Evolutionary conservation across 257 asterid genomes (phyloP).

Genomic region (Orobanche coerulescens): DNA sequence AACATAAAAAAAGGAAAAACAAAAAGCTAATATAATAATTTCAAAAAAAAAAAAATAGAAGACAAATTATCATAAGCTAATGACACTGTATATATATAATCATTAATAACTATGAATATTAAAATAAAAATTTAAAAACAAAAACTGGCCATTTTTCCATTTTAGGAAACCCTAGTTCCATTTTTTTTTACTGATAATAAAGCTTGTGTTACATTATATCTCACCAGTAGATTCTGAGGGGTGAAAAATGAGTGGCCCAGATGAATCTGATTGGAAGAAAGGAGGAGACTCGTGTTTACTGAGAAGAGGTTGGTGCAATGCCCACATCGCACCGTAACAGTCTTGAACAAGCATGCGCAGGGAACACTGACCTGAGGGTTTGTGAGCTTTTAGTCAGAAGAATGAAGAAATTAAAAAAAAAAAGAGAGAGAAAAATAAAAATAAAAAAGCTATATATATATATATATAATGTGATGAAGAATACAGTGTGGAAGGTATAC

Average conservation of each 20-base stretch:
- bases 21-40: too few relatives aligned
- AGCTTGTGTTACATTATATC: neutral
- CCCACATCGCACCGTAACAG: slow-evolving; percentile 91
- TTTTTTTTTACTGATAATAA: neutral
- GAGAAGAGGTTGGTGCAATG: slow-evolving; percentile 94
- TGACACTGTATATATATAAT: too few relatives aligned
- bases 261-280: slow-evolving; percentile 59
- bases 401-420: too few relatives aligned
- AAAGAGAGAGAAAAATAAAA: too few relatives aligned
- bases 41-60: too few relatives aligned
- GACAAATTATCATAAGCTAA: too few relatives aligned
- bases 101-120: neutral
- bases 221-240: slow-evolving; percentile 83
- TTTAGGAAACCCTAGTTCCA: slow-evolving; percentile 19
- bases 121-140: neutral
- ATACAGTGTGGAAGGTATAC: slow-evolving; percentile 25
- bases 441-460: neutral
- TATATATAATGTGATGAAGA: neutral
- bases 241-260: slow-evolving; percentile 72
- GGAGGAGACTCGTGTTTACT: slow-evolving; percentile 87
- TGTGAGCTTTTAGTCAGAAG: too few relatives aligned
- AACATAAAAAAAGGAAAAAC: too few relatives aligned
- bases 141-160: neutral
- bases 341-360: slow-evolving; percentile 85
- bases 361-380: slow-evolving; percentile 97